Conservation (phyloP, 2,329 filamentous ascomycete genomes). For the Xylariaceae sp. region DNA sequence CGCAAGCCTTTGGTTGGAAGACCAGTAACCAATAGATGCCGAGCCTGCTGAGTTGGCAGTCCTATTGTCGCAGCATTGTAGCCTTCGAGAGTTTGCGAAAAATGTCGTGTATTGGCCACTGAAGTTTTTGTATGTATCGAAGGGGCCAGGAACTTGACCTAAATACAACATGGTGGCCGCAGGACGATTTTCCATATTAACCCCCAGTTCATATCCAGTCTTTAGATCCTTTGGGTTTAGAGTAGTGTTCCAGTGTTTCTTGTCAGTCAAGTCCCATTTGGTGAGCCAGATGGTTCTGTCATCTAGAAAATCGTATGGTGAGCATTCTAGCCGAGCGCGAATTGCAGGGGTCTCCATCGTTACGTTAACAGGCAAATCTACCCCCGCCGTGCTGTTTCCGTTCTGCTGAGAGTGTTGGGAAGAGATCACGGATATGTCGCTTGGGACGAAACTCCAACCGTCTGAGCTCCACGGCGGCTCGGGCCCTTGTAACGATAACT, state of each 20-base stretch:
- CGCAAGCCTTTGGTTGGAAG: constrained; percentile 10
- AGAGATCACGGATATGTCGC: neutral
- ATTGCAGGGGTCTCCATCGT: constrained; percentile 22
- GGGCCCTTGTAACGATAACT: constrained; percentile 22
- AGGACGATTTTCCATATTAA: neutral
- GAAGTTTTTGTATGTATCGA: neutral
- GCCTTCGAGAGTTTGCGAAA: constrained; percentile 19
- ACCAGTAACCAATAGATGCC: constrained; percentile 29
- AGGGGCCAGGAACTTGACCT: too few species aligned
- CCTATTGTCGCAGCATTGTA: constrained; percentile 27
- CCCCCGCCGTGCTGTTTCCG: constrained; percentile 8
- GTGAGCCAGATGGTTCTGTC: constrained; percentile 22
- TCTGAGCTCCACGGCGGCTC: constrained; percentile 26
- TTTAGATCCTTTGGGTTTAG: constrained; percentile 6
- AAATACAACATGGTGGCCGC: constrained; percentile 1
- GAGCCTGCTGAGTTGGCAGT: constrained; percentile 12
- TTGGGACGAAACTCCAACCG: constrained; percentile 28
- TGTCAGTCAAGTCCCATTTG: constrained; percentile 25
- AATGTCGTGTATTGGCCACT: constrained; percentile 14
- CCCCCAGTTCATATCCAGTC: constrained; percentile 19
- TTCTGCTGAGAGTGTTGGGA: constrained; percentile 1
- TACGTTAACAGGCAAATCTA: constrained; percentile 4
- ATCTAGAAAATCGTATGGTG: constrained; percentile 14
- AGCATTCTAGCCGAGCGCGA: constrained; percentile 26
- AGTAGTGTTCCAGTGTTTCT: constrained; percentile 11